Evolutionary conservation across 176 grass and related monocot genomes (phyloP), one percentile per base, ranked within the genome.

Genomic region (Hordeum vulgare): DNA sequence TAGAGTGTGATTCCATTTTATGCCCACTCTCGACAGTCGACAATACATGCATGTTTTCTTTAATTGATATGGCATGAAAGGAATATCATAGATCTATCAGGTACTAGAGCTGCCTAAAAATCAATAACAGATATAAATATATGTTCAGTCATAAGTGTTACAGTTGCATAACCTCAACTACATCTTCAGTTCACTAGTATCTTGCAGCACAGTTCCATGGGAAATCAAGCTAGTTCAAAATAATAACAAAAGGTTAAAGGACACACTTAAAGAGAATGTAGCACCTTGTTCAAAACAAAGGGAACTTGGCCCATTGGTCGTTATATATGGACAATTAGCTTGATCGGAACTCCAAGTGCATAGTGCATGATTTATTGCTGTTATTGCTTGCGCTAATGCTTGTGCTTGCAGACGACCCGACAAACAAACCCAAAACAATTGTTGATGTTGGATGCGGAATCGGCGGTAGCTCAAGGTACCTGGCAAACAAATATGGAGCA

Each of bases 401-500:
- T 64, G 59, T 56, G 64, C 36, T 13, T 85, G 45, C 80, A 95
- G 96, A 98, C 63, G 80, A 93, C 77, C 63, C 70, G 4, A 29
- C 31, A 21, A 95, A 95, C 62, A 88, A 89, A 26, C 91, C 93
- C 2, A 95, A 94, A 79, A 87, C 27, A 6, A 73, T 98, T 61
- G 89, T 98, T 7, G 96, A 98, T 31, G 93, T 98, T 20, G 96
- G 96, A 6, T 95, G 93, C 29, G 96, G 96, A 4, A 98, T 98
- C 77, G 93, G 93, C 53, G 96, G 96, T 23, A 98, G 96, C 80
- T 98, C 96, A 26, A 95, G 96, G 89, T 98, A 98, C 86, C 28
- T 98, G 28, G 91, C 87, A 11, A 92, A 87, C 3, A 98, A 98
- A 80, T 98, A 94, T 49, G 93, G 89, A 28, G 91, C 89, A 11